Evolutionary conservation across 208 protist genomes (phyloP), one percentile per base, ranked within the genome.

Genomic region (Leishmania lainsoni): DNA sequence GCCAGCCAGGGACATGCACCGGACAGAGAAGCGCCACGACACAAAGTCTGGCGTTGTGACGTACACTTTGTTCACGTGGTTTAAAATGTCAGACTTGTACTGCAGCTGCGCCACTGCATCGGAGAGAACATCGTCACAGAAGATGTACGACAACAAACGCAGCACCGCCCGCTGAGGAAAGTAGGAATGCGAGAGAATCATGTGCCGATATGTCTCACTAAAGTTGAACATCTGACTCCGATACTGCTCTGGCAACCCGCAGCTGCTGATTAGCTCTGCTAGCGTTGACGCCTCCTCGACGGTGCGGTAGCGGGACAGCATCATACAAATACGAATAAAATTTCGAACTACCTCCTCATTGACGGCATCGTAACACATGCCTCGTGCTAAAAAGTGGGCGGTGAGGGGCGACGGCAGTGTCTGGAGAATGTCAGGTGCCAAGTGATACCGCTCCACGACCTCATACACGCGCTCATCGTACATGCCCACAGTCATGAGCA

Each of bases 401-500:
- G 92, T 84, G 22, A 87, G 79, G 14, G 93, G 88, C 0, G 89
- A 90, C 29, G 94, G 94, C 45, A 96, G 84, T 59, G 86, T 80
- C 54, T 83, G 85, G 6, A 96, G 65, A 75, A 96, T 87, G 5
- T 86, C 83, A 5, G 84, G 81, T 5, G 84, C 83, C 39, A 97
- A 83, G n/a, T 89, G 75, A 83, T 95, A 83, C 26, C 92, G 89
- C 61, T 92, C 91, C 29, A 97, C 91, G 42, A 98, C 91, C 56
- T 95, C 92, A 80, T 98, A 98, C 20, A 98, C 92, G 6, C 95
- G 93, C 81, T 98, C 95, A 80, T 98, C 95, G 73, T 95, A 98
- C 81, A 95, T 83, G 32, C 87, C 93, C 20, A 95, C 71, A 22
- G 75, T 85, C 75, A 97, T 79, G 3, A 98, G 86, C 10, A 86